Evolutionary conservation across 2,329 filamentous ascomycete genomes (phyloP), one percentile per base, ranked within the genome.

Genomic region (Phialophora expanda): DNA sequence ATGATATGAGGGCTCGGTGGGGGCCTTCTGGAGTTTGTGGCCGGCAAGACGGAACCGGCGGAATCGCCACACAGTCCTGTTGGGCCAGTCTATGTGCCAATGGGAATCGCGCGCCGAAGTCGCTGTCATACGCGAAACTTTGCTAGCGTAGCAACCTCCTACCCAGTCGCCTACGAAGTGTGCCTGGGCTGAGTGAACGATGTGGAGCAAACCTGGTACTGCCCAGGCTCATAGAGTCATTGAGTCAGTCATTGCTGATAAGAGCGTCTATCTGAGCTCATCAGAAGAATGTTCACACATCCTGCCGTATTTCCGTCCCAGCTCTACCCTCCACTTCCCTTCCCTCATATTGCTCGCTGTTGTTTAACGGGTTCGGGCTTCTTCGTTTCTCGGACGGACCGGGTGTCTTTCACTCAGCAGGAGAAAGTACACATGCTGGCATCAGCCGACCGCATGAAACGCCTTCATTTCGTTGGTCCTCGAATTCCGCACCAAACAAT

Each of bases 161-260:
- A 34, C 53, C 53, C 53, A 55, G 53, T 55, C 53, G 28, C 53
- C 28, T 24, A 14, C 6, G 24, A 26, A 24, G 24, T 24, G 53
- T 55, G n/a, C 53, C 53, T 55, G 24, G 28, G 11, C 53, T 34
- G 24, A 55, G 12, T 9, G 14, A n/a, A 7, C 28, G 11, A 5
- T 28, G n/a, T 55, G 53, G 22, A 55, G 48, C 20, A 26, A 28
- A 26, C 6, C 28, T 11, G 24, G 53, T 28, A n/a, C 17, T 20
- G 26, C 26, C n/a, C 24, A 55, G 48, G 46, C 48, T 54, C 46
- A n/a, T 26, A 41, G 28, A 54, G 22, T 38, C 28, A 41, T 44
- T 28, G 48, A 53, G 28, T 60, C 26, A 60, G 34, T 60, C 26
- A 51, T 60, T 41, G 48, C 58, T 61, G 58, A 54, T 54, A 61